Evolutionary conservation across 108 stramenopile species (phyloP).

Genomic region (Phaeodactylum tricornutum): DNA sequence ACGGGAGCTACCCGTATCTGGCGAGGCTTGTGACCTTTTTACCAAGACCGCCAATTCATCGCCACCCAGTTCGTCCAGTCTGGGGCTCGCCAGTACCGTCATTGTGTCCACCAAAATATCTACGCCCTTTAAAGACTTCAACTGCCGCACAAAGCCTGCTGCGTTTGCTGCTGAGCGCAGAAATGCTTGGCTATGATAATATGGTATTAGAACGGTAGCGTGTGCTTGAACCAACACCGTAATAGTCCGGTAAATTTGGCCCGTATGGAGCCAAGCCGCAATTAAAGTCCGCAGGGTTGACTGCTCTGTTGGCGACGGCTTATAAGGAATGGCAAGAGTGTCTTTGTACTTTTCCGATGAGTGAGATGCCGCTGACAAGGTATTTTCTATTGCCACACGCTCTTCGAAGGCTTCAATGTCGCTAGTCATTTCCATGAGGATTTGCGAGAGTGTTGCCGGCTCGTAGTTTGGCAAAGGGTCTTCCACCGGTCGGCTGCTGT

Average conservation of each 20-base stretch:
- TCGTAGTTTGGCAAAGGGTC: not conserved
- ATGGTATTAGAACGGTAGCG: constrained; percentile 41
- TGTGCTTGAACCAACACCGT: constrained; percentile 37
- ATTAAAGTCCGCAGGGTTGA: constrained; percentile 70
- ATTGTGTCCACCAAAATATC: constrained; percentile 75
- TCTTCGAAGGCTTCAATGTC: constrained; percentile 67
- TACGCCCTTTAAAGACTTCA: constrained; percentile 50
- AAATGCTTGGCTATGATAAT: constrained; percentile 53
- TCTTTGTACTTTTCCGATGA: constrained; percentile 15
- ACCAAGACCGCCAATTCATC: not conserved
- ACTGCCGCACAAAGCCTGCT: constrained; percentile 31
- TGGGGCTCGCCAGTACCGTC: constrained; percentile 39
- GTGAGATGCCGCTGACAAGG: constrained; percentile 1
- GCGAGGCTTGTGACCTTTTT: not conserved
- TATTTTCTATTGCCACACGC: constrained; percentile 6
- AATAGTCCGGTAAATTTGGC: constrained; percentile 50
- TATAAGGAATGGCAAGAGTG: constrained; percentile 11
- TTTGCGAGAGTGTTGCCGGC: constrained; percentile 26
- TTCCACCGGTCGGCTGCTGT: not conserved
- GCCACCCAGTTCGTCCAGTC: constrained; percentile 19
- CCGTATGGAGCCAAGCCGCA: constrained; percentile 81
- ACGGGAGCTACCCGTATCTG: not conserved
- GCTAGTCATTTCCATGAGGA: constrained; percentile 75
- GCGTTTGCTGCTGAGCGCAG: constrained; percentile 31
- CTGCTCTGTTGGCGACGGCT: constrained; percentile 44